Conservation (phyloP, 805 yeast species). For the Candida broadrunensis region DNA sequence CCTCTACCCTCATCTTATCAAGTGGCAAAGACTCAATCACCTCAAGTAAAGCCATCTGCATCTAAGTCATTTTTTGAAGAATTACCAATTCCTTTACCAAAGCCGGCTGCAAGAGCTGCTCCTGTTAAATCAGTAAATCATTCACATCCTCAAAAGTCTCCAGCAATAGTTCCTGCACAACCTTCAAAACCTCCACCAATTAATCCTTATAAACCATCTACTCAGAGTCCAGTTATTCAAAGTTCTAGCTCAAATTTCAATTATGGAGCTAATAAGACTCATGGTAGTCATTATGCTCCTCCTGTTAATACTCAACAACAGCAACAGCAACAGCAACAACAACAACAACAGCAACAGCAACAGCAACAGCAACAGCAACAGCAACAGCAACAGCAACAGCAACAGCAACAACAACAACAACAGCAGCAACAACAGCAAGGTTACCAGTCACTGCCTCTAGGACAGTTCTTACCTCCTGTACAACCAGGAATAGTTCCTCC, state of each 20-base stretch:
- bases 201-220: slow-evolving; percentile 25
- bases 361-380: too few species aligned
- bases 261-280: not conserved
- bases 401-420: slow-evolving; percentile 7
- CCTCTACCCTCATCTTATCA: not conserved
- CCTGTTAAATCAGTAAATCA: slow-evolving; percentile 13
- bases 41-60: not conserved
- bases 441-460: not conserved
- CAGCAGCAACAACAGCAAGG: slow-evolving; percentile 11
- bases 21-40: not conserved
- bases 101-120: slow-evolving; percentile 24
- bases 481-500: slow-evolving; percentile 2
- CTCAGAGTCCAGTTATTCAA: slow-evolving; percentile 8
- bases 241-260: not conserved
- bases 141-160: slow-evolving; percentile 14
- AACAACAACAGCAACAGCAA: slow-evolving; percentile 8
- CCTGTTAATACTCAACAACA: not conserved
- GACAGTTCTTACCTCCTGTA: slow-evolving; percentile 21
- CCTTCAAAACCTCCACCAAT: slow-evolving; percentile 15
- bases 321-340: not conserved
- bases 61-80: slow-evolving; percentile 57
- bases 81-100: slow-evolving; percentile 42
- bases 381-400: slow-evolving; percentile 10
- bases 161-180: slow-evolving; percentile 1
- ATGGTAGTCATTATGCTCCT: not conserved